Base-by-base conservation (phyloP, 2,329 filamentous ascomycete species). In the Zarea fungicola region DNA sequence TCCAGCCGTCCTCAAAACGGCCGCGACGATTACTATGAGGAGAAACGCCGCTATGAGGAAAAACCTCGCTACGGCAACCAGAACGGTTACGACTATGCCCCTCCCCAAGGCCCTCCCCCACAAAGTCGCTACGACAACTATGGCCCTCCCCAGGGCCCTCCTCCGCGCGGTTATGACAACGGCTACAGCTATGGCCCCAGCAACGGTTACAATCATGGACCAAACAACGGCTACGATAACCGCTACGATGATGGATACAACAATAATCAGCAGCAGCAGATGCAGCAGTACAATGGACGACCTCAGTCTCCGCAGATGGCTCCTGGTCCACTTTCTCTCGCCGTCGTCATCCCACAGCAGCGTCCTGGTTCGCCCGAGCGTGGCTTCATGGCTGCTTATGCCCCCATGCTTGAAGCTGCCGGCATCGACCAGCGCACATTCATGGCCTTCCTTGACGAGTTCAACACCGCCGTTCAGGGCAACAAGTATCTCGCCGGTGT, bases 381-480 rank as follows among this genome's bases (percentile, higher is more conserved):
- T 35, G 50, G 50, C 26, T 52, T 52, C 23, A 52, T 52, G 50
- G 50, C 44, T 22, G 50, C 50, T 29, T 52, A 52, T 16, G 50
- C 50, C 5, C 50, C 50, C 9, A 44, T 31, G 31, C 50, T 52
- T 2, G 50, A 45, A 22, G 25, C 40, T 13, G 40, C 41, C 11
- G 50, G 50, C 41, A 48, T 52, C 23, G 50, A 52, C 41, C 50
- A 49, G 40, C 39, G 32, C 32, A 44, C 45, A 10, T 52, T 52
- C 36, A 39, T 52, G 45, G 25, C 46, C 8, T 52, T 52, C 31
- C 28, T 52, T 9, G 45, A 49, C 21, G 40, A 52, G 21, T 48
- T 40, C 45, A 52, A 52, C 50, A 52, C 50, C 8, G 50, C 50
- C 11, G 31, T 52, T 7, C 50, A 52, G 28, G 50, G 50, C 32